Percentiles rank a stretch among this genome's conserved stretches.
phyloP scores from a whole-genome alignment of 225 moss, liverwort and hornwort genomes.

The Polytrichum commune region DNA sequence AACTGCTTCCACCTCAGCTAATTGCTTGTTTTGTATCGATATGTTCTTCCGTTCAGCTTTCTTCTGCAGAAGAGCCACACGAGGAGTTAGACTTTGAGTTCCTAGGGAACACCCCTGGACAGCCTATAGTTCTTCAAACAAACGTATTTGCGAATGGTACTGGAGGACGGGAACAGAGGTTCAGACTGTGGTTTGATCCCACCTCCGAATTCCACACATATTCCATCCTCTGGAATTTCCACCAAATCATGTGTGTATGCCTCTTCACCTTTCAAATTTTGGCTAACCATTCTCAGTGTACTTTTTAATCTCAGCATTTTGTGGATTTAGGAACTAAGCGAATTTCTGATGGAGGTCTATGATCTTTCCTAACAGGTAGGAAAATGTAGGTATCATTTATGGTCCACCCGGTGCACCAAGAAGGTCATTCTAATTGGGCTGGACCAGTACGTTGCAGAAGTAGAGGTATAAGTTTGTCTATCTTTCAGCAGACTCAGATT shows the following conservation, averaged over 20 bases:
- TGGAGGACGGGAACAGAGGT: constrained; percentile 33
- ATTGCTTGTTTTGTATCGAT: neutral
- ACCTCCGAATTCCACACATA: constrained; percentile 31
- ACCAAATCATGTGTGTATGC: constrained; percentile 24
- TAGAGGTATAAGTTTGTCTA: too few relatives aligned
- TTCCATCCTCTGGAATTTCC: constrained; percentile 33
- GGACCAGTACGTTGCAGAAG: too few relatives aligned
- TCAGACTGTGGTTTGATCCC: constrained; percentile 43
- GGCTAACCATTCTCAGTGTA: too few relatives aligned
- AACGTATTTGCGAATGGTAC: constrained; percentile 42
- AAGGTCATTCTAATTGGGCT: too few relatives aligned
- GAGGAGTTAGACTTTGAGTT: constrained; percentile 45
- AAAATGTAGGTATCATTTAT: too few relatives aligned
- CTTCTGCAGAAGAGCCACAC: constrained; percentile 16
- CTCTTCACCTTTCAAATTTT: neutral
- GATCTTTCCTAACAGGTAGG: too few relatives aligned
- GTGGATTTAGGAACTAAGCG: too few relatives aligned
- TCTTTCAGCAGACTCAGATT: too few relatives aligned
- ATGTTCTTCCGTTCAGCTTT: constrained; percentile 12
- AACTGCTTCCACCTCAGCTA: too few relatives aligned
- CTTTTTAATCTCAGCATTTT: too few relatives aligned
- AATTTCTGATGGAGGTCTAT: too few relatives aligned
- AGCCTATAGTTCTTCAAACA: constrained; percentile 32
- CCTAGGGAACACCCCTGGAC: constrained; percentile 20
- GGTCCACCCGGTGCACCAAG: too few relatives aligned